Conservation (phyloP, 1,284 basidiomycete species). For the Bjerkandera adusta region DNA sequence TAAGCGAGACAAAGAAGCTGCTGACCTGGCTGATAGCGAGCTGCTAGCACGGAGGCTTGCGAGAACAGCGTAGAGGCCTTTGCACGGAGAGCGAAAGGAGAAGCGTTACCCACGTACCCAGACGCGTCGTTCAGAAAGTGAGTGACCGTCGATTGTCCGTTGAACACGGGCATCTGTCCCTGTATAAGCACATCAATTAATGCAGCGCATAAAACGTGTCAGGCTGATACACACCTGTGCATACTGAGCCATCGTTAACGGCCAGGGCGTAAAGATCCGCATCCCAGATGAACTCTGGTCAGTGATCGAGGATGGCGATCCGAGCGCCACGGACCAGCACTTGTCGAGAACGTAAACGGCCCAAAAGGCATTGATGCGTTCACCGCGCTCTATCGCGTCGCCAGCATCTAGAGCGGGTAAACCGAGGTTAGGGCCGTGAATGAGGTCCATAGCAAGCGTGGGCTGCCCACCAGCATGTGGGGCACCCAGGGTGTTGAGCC, state of each 20-base stretch:
- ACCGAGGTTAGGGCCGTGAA: constrained; percentile 16
- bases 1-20: too few species aligned
- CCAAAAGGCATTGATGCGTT: constrained; percentile 47
- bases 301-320: constrained; percentile 32
- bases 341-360: constrained; percentile 40
- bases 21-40: constrained; percentile 26
- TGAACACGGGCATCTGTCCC: constrained; percentile 19
- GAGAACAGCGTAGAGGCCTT: constrained; percentile 38
- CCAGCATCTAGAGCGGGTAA: constrained; percentile 15
- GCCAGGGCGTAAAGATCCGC: constrained; percentile 41
- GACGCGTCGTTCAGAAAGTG: constrained; percentile 26
- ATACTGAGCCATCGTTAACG: constrained; percentile 34
- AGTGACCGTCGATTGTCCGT: constrained; percentile 22
- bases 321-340: constrained; percentile 40
- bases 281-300: constrained; percentile 27
- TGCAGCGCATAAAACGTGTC: neutral
- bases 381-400: constrained; percentile 39
- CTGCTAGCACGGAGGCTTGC: constrained; percentile 29
- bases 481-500: constrained; percentile 30
- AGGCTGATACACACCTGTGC: constrained; percentile 22
- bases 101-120: constrained; percentile 17
- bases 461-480: constrained; percentile 20
- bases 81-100: constrained; percentile 29
- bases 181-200: neutral
- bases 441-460: constrained; percentile 14